A percentile compares a stretch with the other conserved stretches of the same genome.
phyloP scores from a whole-genome alignment of 1,139 yeast genomes.

The Kodamaea plutei region DNA sequence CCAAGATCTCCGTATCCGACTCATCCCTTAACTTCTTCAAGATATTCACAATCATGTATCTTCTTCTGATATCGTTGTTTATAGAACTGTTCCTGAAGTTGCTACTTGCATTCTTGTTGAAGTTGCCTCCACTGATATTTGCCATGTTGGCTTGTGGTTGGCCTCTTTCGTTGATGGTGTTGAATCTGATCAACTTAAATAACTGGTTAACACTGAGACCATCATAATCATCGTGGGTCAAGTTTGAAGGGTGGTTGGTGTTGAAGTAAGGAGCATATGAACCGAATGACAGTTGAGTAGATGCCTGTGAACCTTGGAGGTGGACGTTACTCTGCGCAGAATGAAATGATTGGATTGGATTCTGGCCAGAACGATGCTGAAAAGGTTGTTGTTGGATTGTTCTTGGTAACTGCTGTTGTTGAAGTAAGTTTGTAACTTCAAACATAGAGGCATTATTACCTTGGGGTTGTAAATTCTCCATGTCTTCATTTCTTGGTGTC shows the following conservation, averaged over 20 bases:
- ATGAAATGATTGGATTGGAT: not conserved
- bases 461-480: too few species aligned
- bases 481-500: too few species aligned
- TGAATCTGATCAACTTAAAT: slow-evolving; percentile 25
- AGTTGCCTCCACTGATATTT: slow-evolving; percentile 3
- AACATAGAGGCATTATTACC: too few species aligned
- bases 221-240: slow-evolving; percentile 41
- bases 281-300: slow-evolving; percentile 1
- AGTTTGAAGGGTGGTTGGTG: slow-evolving; percentile 21
- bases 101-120: slow-evolving; percentile 8
- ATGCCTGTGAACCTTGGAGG: not conserved
- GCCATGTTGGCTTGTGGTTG: slow-evolving; percentile 1
- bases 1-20: slow-evolving; percentile 34
- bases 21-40: slow-evolving; percentile 38
- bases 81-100: slow-evolving; percentile 14
- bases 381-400: slow-evolving; percentile 2
- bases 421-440: too few species aligned
- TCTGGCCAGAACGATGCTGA: not conserved
- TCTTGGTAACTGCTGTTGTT: too few species aligned
- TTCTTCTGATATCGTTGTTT: slow-evolving; percentile 32
- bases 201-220: slow-evolving; percentile 35
- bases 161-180: slow-evolving; percentile 7
- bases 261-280: slow-evolving; percentile 18
- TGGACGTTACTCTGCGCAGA: too few species aligned
- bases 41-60: slow-evolving; percentile 35